Evolutionary conservation across 2,329 filamentous ascomycete species (phyloP), one percentile per base, ranked within the genome.

Genomic region (Fusarium praegraminearum): DNA sequence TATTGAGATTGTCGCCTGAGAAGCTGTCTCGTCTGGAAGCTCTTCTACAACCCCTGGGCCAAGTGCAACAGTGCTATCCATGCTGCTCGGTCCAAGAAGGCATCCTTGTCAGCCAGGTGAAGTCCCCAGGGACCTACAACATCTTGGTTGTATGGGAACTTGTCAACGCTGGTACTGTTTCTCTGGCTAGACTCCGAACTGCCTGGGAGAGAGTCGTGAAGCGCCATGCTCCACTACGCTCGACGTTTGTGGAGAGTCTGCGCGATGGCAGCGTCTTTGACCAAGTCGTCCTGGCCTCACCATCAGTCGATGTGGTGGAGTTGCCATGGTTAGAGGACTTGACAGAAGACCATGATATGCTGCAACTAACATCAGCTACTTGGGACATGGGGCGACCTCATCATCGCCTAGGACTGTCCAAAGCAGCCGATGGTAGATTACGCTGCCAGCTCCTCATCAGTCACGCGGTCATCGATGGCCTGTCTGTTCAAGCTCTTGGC

Each of bases 41-140:
- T 38, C 22, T 50, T 28, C 47, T 50, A 18, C 4, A 38, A 15
- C 47, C 47, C 24, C 6, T 54, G 20, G 49, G 33, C 41, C 13
- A 2, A 7, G 35, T 66, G 7, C 47, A 66, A 24, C 44, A 62
- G 12, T 50, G 51, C 30, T 66, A 51, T 24, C 59, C 63, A 10
- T 62, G 58, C 28, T 58, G 58, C 26, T 54, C 63, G 7, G 52
- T 57, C 12, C 63, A 66, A 36, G 58, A 66, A 26, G 63, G 63
- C 15, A 55, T 66, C 18, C 40, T 66, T 2, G 50, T 63, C 50
- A 57, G 47, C 38, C 63, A 66, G 36, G 44, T 53, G 16, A 66
- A 63, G 36, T 26, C 52, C 18, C 22, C 44, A 5, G 52, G 45
- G 7, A 66, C 32, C 26, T 66, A 66, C 45, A 49, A 57, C 52